Percentiles rank a stretch among this genome's conserved stretches.
These are phyloP conservation scores for Botryotinia convoluta DNA, from an alignment of 2,329 filamentous ascomycete species.

Conservation along the genomic window DNA sequence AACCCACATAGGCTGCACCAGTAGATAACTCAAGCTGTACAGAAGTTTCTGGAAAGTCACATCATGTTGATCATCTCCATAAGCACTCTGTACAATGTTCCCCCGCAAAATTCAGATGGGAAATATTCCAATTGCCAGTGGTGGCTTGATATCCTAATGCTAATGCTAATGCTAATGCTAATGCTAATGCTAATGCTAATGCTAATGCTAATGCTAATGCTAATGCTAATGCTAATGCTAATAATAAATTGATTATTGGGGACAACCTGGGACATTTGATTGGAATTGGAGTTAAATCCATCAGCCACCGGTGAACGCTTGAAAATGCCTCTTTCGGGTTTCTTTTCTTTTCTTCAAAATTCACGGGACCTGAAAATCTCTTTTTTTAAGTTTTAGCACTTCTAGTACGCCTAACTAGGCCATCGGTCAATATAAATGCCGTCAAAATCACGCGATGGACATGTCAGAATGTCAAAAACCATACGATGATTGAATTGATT, in stretches of 20 bases:
- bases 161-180: too few species aligned
- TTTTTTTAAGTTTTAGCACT: not conserved
- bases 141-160: not conserved
- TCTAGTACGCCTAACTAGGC: not conserved
- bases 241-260: not conserved
- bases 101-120: not conserved
- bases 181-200: too few species aligned
- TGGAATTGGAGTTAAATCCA: not conserved
- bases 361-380: not conserved
- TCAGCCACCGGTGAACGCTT: not conserved
- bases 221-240: not conserved
- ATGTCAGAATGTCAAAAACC: constrained; percentile 18
- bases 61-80: not conserved
- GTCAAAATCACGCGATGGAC: constrained; percentile 18
- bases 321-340: not conserved
- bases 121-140: not conserved
- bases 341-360: not conserved
- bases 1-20: not conserved
- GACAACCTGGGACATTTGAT: not conserved
- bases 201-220: not conserved
- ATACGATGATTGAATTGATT: constrained; percentile 19
- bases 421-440: constrained; percentile 5
- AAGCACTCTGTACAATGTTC: not conserved
- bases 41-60: not conserved
- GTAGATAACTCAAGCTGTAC: not conserved